phyloP scores from a whole-genome alignment of 495 filamentous ascomycete genomes.

The Tuber borchii region DNA sequence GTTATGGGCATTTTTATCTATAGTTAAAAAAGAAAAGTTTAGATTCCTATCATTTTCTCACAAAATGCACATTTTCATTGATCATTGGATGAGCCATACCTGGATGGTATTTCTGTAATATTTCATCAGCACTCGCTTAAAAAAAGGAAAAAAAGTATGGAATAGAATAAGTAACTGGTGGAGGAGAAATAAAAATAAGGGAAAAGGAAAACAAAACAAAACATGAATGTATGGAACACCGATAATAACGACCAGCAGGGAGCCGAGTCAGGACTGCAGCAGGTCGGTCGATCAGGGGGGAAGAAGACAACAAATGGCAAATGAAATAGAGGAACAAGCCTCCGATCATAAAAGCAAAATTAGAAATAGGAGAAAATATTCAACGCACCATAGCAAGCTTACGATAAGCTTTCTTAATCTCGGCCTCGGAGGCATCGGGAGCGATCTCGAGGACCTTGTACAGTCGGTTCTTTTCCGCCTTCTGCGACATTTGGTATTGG shows the following conservation, averaged over 20 bases:
- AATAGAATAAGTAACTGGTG: not conserved
- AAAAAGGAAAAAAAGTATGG: not conserved
- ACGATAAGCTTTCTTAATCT: conserved; percentile 75
- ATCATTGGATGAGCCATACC: conserved; percentile 14
- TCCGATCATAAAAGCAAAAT: not conserved
- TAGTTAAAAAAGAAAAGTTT: conserved; percentile 26
- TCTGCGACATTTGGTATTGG: conserved; percentile 36
- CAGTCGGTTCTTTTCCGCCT: conserved; percentile 43
- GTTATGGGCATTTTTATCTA: conserved; percentile 94
- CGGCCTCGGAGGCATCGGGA: conserved; percentile 62
- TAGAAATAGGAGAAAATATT: conserved; percentile 11
- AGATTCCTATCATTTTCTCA: conserved; percentile 11
- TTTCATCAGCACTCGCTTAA: conserved; percentile 17
- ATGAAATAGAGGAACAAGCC: not conserved
- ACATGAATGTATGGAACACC: not conserved
- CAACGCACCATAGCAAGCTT: conserved; percentile 57
- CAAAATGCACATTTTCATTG: not conserved
- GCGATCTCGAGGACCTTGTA: conserved; percentile 65
- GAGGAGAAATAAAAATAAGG: not conserved
- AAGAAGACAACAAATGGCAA: not conserved
- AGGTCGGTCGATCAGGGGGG: not conserved
- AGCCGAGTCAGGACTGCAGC: not conserved
- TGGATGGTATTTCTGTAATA: conserved; percentile 39
- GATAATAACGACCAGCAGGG: not conserved
- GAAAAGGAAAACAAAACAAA: not conserved